Evolutionary conservation across 768 basidiomycete genomes (phyloP).

Genomic region (Pisolithus albus): DNA sequence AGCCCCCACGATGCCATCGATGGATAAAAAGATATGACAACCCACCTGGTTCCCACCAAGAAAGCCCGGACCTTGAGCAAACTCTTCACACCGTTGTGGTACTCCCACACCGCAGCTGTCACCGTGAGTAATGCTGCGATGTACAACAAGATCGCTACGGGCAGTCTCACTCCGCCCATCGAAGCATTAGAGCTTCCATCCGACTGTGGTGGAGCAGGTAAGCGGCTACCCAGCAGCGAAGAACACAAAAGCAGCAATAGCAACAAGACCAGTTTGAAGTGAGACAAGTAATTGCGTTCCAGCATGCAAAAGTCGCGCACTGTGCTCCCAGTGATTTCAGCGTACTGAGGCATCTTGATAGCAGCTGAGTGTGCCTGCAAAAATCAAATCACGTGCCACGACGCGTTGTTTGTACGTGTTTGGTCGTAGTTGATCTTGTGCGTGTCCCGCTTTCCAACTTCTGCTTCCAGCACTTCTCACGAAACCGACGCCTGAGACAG

Average conservation of each 20-base stretch:
- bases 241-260: conserved; percentile 60
- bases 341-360: conserved; percentile 15
- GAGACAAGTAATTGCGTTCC: conserved; percentile 66
- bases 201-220: conserved; percentile 34
- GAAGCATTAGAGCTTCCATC: conserved; percentile 16
- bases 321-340: conserved; percentile 48
- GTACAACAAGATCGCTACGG: conserved; percentile 49
- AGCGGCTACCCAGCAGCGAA: conserved; percentile 52
- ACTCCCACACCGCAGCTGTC: conserved; percentile 59
- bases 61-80: conserved; percentile 55
- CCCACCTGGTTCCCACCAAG: conserved; percentile 48
- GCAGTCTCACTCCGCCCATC: conserved; percentile 29
- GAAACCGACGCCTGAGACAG: conserved; percentile 16
- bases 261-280: conserved; percentile 59
- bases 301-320: conserved; percentile 78
- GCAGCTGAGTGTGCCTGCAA: not conserved
- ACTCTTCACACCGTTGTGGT: conserved; percentile 50
- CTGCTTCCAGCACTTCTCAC: conserved; percentile 7
- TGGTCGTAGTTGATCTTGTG: conserved; percentile 17
- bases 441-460: not conserved
- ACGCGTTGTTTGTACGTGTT: conserved; percentile 35
- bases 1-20: no score
- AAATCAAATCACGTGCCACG: conserved; percentile 12
- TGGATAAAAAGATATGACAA: not conserved
- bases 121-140: conserved; percentile 48